Base-by-base conservation (phyloP, 805 yeast species). In the Saccharomycodes ludwigii region DNA sequence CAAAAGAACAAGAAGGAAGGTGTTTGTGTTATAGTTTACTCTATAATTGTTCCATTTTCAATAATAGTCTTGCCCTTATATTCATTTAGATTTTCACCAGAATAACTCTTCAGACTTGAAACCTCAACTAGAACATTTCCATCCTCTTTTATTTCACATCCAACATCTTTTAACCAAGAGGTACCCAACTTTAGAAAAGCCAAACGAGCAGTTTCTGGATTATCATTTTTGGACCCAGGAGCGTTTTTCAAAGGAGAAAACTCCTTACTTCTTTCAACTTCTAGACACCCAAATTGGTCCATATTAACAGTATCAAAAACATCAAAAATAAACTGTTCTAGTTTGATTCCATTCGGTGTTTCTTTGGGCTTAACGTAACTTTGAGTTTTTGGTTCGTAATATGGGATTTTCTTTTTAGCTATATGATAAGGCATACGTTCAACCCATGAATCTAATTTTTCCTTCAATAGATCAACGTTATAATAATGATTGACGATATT, bases 401-500 rank as follows among this genome's bases (percentile, higher is more conserved):
- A 58, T 3, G 83, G 73, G 40, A 91, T 83, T 62, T 85, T 88
- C 69, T 91, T 91, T 52, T 67, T 71, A 15, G 99, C 98, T 50
- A 88, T 72, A 56, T 91, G 99, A 62, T 77, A 88, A n/a, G 97
- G 96, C 48, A 91, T 66, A 43, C 56, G 63, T 3, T 68, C 52
- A 40, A 73, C 68, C 95, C 95, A 86, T 18, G 61, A 49, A 4
- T 79, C 76, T 38, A 85, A 63, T 57, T 63, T 63, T 20, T 58
- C 41, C 18, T 58, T 54, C 46, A 91, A 61, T 46, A 85, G 70
- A n/a, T 69, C 77, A 28, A 82, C 82, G 4, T 86, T 76, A 57
- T 88, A 91, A 58, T 86, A 91, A 58, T 91, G 98, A 54, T 91
- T 91, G 34, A 91, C 99, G 41, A 91, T 91, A 57, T 91, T 91